phyloP scores from a whole-genome alignment of 2,329 filamentous ascomycete species.

The Incumbomyces delicatus region DNA sequence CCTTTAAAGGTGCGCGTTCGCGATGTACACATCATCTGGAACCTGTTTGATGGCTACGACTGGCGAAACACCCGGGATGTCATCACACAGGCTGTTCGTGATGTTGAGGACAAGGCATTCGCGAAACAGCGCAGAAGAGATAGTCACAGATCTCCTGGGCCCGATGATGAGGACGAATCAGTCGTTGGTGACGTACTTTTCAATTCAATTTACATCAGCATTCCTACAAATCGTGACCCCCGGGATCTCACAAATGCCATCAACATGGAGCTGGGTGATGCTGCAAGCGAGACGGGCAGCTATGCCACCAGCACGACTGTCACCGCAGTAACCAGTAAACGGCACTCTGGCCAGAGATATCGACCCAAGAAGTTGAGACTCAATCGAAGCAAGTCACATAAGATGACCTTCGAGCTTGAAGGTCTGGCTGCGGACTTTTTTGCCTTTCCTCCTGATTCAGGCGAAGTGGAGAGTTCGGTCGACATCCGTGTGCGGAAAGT shows the following conservation, averaged over 20 bases:
- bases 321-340: slow-evolving; percentile 28
- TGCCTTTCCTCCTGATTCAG: slow-evolving; percentile 63
- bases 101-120: slow-evolving; percentile 72
- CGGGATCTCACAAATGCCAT: slow-evolving; percentile 72
- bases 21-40: slow-evolving; percentile 93
- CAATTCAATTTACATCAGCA: slow-evolving; percentile 96
- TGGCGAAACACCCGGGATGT: slow-evolving; percentile 81
- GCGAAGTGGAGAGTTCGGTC: slow-evolving; percentile 78
- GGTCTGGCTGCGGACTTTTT: slow-evolving; percentile 76
- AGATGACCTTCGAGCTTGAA: slow-evolving; percentile 87
- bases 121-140: slow-evolving; percentile 57
- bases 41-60: slow-evolving; percentile 94
- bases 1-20: slow-evolving; percentile 70
- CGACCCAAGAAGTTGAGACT: slow-evolving; percentile 58
- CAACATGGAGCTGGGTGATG: slow-evolving; percentile 78
- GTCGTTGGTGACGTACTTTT: slow-evolving; percentile 93
- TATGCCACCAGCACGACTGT: slow-evolving; percentile 61
- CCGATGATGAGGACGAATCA: slow-evolving; percentile 63
- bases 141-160: slow-evolving; percentile 44
- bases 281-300: slow-evolving; percentile 79
- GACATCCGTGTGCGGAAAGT: slow-evolving; percentile 74
- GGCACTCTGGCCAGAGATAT: slow-evolving; percentile 19
- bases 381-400: slow-evolving; percentile 78
- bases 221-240: slow-evolving; percentile 77
- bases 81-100: slow-evolving; percentile 78